Evolutionary conservation across 2,329 filamentous ascomycete species (phyloP).

Genomic region (Fusarium penzigii): DNA sequence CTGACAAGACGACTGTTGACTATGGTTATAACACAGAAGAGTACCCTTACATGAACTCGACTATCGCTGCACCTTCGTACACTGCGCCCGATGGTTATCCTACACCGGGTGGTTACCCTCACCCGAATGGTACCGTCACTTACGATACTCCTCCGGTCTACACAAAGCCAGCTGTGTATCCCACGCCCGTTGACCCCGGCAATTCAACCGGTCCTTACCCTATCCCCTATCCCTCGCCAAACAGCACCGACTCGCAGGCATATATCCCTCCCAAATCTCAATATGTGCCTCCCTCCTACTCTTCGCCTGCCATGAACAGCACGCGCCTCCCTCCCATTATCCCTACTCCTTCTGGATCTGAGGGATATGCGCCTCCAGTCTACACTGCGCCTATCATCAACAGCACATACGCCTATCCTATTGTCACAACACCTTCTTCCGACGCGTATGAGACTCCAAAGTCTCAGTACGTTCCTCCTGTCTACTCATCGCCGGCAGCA

Average conservation of each 20-base stretch:
- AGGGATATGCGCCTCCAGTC: slow-evolving; percentile 11
- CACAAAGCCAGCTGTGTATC: slow-evolving; percentile 9
- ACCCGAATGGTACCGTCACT: slow-evolving; percentile 4
- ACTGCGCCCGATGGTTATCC: slow-evolving; percentile 8
- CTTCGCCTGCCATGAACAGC: neutral
- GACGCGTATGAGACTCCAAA: no score
- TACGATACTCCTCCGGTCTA: slow-evolving; percentile 12
- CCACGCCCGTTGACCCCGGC: neutral
- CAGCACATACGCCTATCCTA: neutral
- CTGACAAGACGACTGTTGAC: slow-evolving; percentile 1
- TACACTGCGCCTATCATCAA: slow-evolving; percentile 15
- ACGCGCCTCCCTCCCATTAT: neutral
- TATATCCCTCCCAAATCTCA: no score
- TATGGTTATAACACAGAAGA: slow-evolving; percentile 5
- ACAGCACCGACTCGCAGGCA: neutral
- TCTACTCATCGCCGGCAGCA: no score
- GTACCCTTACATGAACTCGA: slow-evolving; percentile 21
- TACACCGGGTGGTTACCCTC: slow-evolving; percentile 4
- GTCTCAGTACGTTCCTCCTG: no score
- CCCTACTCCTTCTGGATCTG: neutral
- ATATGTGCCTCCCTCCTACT: neutral
- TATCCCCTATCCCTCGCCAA: slow-evolving; percentile 8
- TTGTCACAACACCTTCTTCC: no score
- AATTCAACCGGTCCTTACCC: slow-evolving; percentile 7
- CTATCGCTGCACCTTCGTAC: slow-evolving; percentile 7